Evolutionary conservation across 768 basidiomycete genomes (phyloP), one percentile per base, ranked within the genome.

Genomic region (Tubosaeta brunneosetosa): DNA sequence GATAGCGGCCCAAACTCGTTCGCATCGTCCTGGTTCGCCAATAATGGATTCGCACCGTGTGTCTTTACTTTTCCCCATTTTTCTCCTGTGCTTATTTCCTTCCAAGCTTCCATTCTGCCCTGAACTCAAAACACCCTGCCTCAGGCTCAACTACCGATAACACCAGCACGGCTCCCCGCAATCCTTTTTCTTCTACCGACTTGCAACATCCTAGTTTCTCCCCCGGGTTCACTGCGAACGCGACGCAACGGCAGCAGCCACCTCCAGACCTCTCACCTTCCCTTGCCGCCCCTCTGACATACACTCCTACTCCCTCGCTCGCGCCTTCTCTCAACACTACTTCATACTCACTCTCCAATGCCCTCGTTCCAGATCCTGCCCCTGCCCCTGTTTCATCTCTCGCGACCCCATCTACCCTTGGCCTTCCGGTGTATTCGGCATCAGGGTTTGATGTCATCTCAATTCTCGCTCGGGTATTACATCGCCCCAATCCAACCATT

Each of bases 361-460:
- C 36, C 43, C 32, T 36, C 37, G 19, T 17, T 13, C 7, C 56
- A 16, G 29, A 37, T 29, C 37, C 45, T 22, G 22, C 22, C 27
- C 37, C 45, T 14, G 16, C 41, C 7, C 34, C 44, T 6, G 22
- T 52, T 13, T 43, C 38, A 26, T 48, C 59, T 13, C n/a, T 66
- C 49, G 37, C 59, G 47, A 50, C 62, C 1, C 66, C 77, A 22
- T 66, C 77, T 5, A 47, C 73, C 3, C 49, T 68, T 12, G 62
- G 62, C 34, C 69, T 80, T 26, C 83, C 86, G 2, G 76, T 97
- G 2, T 99, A 99, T 72, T 94, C 92, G 2, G 74, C 84, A 1
- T 88, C 91, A 1, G 97, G 95, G 3, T 97, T 97, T 58, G 95
- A 98, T 66, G 76, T 94, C 45, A 74, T 98, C 43, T 82, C 86